Base-by-base conservation (phyloP, 2,329 filamentous ascomycete genomes). In the Talaromyces verruculosus region DNA sequence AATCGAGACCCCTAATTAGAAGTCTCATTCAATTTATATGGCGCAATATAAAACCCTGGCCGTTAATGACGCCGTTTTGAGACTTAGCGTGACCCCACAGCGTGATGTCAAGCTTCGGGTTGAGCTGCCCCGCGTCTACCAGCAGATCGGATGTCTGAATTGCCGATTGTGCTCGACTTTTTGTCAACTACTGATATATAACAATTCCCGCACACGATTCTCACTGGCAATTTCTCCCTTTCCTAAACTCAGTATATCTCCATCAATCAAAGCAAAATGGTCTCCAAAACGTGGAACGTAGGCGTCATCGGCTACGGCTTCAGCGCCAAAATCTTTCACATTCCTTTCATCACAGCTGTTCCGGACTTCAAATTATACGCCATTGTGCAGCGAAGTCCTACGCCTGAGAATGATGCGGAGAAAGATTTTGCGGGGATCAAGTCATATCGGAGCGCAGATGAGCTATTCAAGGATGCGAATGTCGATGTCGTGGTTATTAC, bases 281-380 rank as follows among this genome's bases (percentile, higher is more conserved):
- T 78, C 41, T 70, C 76, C 65, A 82, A 81, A 72, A 77, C 75
- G 22, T 84, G 81, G 74, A 88, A 87, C 67, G 82, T 87, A 64
- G 85, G 84, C 57, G 76, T 88, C 45, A 82, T 88, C 66, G 86
- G 86, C 72, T 88, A 87, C 74, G 86, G 86, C 71, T 76, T 87
- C 73, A 85, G 84, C 65, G 91, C 91, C 78, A 93, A 93, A 75
- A 84, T 90, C 79, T 95, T 94, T 80, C 91, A 95, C 78, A 92
- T 94, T 74, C 91, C 91, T 68, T 91, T 93, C 79, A 85, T 95
- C 78, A 80, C 81, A 63, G 83, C 84, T 35, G 87, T 89, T 0
- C 83, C 88, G 6, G 81, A 85, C 64, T 84, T 93, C 74, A 87
- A 83, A 62, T 86, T 94, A 22, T 86, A 92, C 74, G 87, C 89